Conservation (phyloP, 257 asterid genomes). For the Cynanchum wilfordii region DNA sequence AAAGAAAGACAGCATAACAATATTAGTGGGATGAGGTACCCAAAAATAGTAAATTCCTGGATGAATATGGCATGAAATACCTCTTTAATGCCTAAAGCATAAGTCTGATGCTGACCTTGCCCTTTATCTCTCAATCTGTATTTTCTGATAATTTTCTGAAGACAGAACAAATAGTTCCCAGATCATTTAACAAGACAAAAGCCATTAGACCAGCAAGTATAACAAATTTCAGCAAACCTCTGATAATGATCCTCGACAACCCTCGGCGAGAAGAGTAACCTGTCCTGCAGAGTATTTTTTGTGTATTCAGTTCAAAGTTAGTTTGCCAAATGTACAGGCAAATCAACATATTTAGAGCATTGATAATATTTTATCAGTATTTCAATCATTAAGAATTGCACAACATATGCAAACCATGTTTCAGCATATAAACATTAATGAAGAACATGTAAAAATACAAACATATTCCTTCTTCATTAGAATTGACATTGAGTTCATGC, state of each 20-base stretch:
- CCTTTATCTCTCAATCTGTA: slow-evolving; percentile 80
- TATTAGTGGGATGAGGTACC: neutral
- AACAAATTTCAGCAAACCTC: slow-evolving; percentile 47
- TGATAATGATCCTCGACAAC: slow-evolving; percentile 96
- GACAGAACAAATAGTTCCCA: slow-evolving; percentile 9
- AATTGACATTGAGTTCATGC: neutral
- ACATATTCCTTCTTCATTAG: neutral
- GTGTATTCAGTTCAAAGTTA: slow-evolving; percentile 9
- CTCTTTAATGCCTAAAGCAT: slow-evolving; percentile 98
- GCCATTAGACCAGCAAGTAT: slow-evolving; percentile 12
- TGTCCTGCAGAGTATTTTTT: slow-evolving; percentile 51
- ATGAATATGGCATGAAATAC: slow-evolving; percentile 29
- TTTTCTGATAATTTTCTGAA: slow-evolving; percentile 67
- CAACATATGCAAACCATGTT: neutral
- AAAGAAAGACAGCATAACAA: neutral
- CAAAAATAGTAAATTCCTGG: neutral
- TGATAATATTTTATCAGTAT: neutral
- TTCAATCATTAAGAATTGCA: neutral
- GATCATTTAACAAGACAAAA: slow-evolving; percentile 9
- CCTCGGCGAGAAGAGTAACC: slow-evolving; percentile 84
- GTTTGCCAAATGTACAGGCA: neutral
- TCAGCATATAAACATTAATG: neutral
- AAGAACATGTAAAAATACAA: neutral
- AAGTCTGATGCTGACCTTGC: slow-evolving; percentile 92
- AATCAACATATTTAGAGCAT: neutral